Evolutionary conservation across 2,329 filamentous ascomycete genomes (phyloP), one percentile per base, ranked within the genome.

Genomic region (Diplodia scrobiculata): DNA sequence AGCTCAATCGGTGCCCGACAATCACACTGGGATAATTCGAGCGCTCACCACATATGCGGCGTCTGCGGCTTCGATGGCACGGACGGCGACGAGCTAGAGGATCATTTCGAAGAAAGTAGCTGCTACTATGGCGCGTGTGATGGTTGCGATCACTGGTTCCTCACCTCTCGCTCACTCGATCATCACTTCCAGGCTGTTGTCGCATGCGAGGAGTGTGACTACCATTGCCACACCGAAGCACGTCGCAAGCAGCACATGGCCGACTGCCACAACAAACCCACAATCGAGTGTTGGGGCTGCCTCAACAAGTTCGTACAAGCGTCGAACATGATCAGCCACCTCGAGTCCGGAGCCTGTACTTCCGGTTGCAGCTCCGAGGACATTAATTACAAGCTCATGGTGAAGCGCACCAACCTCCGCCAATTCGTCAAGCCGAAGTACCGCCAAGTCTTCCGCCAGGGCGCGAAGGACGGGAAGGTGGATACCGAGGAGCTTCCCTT

Each of bases 281-380:
- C 41, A 19, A 4, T 63, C 34, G 48, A 63, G 21, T 63, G 60
- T 27, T 63, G 60, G 60, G 60, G 60, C 21, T 63, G 60, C 29
- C 14, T 29, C 34, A 13, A 19, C 48, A 52, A 19, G 32, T 41
- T 53, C 32, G n/a, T 53, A 21, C 25, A 21, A 48, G 1, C 45
- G 14, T 45, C 60, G 7, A 34, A 47, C 48, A 53, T 63, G 60
- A 45, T 63, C 13, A 21, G 52, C 48, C 60, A 63, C 36, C 60
- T 63, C 7, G 60, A 63, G 25, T 41, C 47, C 32, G 60, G 60
- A 41, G 14, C 10, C 21, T 63, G 60, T n/a, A 13, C 34, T 29
- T 63, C 60, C 21, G 60, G 34, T 14, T 63, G 60, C 60, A 10
- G 21, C 34, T 47, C 52, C 7, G 17, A 29, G 14, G 50, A 45